phyloP scores from a whole-genome alignment of 2,329 filamentous ascomycete genomes.

The Helicocarpus griseus region DNA sequence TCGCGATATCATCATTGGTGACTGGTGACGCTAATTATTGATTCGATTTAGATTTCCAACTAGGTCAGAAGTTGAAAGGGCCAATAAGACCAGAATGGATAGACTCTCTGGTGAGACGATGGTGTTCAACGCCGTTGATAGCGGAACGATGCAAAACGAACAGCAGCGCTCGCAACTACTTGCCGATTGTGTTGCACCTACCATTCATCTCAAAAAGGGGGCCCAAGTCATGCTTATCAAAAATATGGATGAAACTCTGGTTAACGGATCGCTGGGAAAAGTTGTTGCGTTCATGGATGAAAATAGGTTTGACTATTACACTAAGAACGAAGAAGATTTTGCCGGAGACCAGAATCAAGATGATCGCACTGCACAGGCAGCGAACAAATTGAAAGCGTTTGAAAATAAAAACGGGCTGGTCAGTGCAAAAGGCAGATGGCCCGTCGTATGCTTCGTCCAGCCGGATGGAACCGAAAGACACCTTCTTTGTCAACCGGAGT shows the following conservation, averaged over 20 bases:
- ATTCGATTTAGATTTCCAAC: slow-evolving; percentile 61
- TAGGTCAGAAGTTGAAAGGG: slow-evolving; percentile 75
- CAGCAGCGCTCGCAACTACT: slow-evolving; percentile 66
- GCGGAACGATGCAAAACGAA: slow-evolving; percentile 57
- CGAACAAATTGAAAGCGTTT: slow-evolving; percentile 49
- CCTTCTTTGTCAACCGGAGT: slow-evolving; percentile 74
- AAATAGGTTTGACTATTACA: slow-evolving; percentile 49
- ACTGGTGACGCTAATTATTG: slow-evolving; percentile 1
- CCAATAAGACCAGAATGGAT: slow-evolving; percentile 66
- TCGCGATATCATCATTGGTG: not conserved
- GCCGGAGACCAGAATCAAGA: slow-evolving; percentile 38
- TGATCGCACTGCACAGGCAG: slow-evolving; percentile 32
- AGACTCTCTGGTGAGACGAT: slow-evolving; percentile 59
- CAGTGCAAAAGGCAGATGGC: slow-evolving; percentile 53
- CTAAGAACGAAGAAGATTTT: slow-evolving; percentile 47
- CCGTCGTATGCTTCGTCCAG: slow-evolving; percentile 73
- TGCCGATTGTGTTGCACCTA: slow-evolving; percentile 80
- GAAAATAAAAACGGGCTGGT: slow-evolving; percentile 37
- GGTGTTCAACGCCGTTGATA: slow-evolving; percentile 64
- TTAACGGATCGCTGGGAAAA: slow-evolving; percentile 88
- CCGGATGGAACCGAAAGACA: slow-evolving; percentile 66
- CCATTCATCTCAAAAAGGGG: slow-evolving; percentile 73
- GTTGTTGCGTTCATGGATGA: slow-evolving; percentile 73
- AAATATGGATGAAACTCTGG: slow-evolving; percentile 86
- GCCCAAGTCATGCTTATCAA: slow-evolving; percentile 99